Base-by-base conservation (phyloP, 1,284 basidiomycete species). In the Puccinia horiana region DNA sequence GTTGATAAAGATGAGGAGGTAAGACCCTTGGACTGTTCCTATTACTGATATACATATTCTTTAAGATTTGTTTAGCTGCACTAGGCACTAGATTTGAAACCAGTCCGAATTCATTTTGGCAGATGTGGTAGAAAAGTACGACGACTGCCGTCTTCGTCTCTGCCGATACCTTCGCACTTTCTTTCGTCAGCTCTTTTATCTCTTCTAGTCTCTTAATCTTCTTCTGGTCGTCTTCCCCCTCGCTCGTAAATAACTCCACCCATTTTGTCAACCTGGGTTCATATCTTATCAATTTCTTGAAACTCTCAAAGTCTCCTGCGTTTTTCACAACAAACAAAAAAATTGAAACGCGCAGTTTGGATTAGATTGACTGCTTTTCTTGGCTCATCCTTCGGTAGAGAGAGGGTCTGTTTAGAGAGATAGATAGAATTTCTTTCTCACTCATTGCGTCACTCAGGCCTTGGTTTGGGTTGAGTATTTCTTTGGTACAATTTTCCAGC, bases 371-470 rank as follows among this genome's bases (percentile, higher is more conserved):
- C n/a, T 18, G 29, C 16, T 40, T 4, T 35, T 29, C 29, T 67
- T 40, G 6, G 6, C 16, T 35, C 32, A 3, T 40, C 61, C 8
- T 26, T 26, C 18, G 18, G 58, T 37, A 23, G 44, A 47, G 44
- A 47, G 18, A 52, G 18, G 5, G 11, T 5, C 61, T 18, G 29
- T 37, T n/a, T 40, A n/a, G 1, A 44, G 20, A 69, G 44, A 72
- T n/a, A 72, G 14, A 52, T 52, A 1, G n/a, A 11, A 49, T 49
- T 9, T 47, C 12, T 6, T 2, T 49, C 69, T 72, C 29, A 72
- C 69, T 3, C 69, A 72, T 72, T 44, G 47, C 69, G 26, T 1
- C 44, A 72, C 44, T 72, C 18, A 44, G 69, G 8, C 69, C 69
- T 29, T 3, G 4, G 14, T 2, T 4, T n/a, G 69, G 44, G 49